A percentile compares a stretch with the other conserved stretches of the same genome.
These are phyloP conservation scores for Hypoxylon fragiforme DNA, from an alignment of 495 filamentous ascomycete genomes.

Conservation along the genomic window DNA sequence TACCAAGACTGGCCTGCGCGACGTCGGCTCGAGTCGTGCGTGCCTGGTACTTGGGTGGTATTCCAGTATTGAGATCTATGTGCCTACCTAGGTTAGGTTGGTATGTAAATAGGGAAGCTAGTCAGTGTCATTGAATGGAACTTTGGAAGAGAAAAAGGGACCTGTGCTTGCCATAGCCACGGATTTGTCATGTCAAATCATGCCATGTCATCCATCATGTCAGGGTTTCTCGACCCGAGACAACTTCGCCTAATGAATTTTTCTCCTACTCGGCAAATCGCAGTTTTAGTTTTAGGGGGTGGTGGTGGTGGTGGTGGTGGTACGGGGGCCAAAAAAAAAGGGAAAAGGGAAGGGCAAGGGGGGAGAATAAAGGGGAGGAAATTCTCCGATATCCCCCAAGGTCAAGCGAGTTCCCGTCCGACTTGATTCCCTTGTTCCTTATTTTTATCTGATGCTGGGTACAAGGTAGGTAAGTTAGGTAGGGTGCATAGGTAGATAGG, in stretches of 20 bases:
- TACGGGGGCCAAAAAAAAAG: conserved; percentile 1
- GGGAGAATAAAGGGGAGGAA: not conserved
- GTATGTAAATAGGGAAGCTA: not conserved
- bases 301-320: too few species aligned
- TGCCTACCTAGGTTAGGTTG: not conserved
- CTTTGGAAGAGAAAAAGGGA: too few species aligned
- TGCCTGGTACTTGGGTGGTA: too few species aligned
- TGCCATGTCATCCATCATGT: too few species aligned
- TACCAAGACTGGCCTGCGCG: too few species aligned
- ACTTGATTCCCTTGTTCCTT: not conserved
- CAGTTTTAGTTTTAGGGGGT: not conserved
- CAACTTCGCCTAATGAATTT: conserved; percentile 38
- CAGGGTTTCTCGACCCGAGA: conserved; percentile 38
- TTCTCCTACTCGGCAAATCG: conserved; percentile 30
- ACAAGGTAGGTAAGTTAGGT: too few species aligned
- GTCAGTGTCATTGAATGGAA: too few species aligned
- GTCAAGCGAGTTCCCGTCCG: conserved; percentile 18
- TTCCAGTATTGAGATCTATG: not conserved
- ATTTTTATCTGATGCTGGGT: too few species aligned
- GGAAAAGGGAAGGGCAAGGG: not conserved
- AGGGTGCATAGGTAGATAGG: too few species aligned
- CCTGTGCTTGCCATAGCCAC: too few species aligned
- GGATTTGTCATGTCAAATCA: conserved; percentile 25
- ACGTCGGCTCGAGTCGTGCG: conserved; percentile 21
- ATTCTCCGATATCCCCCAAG: conserved; percentile 20